These are phyloP conservation scores for Syzygium syzygioides DNA, from an alignment of 441 rosid species.

Conservation along the genomic window DNA sequence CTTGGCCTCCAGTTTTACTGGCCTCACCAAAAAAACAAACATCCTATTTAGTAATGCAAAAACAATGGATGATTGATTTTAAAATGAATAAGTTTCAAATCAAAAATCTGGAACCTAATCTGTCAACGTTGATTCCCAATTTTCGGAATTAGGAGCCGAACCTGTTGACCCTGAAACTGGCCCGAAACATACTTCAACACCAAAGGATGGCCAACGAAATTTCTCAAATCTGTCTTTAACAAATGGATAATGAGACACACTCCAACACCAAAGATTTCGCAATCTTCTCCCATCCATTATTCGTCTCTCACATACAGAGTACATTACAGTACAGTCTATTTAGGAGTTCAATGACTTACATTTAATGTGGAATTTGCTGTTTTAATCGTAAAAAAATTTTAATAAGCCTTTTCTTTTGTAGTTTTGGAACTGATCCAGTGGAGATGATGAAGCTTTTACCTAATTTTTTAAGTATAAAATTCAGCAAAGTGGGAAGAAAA, in stretches of 20 bases:
- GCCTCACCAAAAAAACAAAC: not conserved
- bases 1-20: not conserved
- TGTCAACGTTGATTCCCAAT: accelerated
- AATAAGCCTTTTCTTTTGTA: not conserved
- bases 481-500: not conserved
- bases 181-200: not conserved
- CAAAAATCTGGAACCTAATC: not conserved
- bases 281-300: not conserved
- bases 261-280: not conserved
- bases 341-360: not conserved
- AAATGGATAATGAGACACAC: not conserved
- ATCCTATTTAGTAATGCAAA: not conserved
- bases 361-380: not conserved
- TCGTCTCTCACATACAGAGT: not conserved
- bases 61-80: not conserved
- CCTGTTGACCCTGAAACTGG: accelerated
- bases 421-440: not conserved
- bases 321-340: not conserved
- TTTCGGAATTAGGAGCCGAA: accelerated
- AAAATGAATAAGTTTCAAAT: not conserved
- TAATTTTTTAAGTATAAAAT: too few relatives aligned
- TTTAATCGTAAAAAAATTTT: not conserved
- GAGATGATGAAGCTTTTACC: not conserved
- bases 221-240: not conserved
- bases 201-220: not conserved